phyloP scores from a whole-genome alignment of 2,329 filamentous ascomycete genomes.

The Colletotrichum falcatum region DNA sequence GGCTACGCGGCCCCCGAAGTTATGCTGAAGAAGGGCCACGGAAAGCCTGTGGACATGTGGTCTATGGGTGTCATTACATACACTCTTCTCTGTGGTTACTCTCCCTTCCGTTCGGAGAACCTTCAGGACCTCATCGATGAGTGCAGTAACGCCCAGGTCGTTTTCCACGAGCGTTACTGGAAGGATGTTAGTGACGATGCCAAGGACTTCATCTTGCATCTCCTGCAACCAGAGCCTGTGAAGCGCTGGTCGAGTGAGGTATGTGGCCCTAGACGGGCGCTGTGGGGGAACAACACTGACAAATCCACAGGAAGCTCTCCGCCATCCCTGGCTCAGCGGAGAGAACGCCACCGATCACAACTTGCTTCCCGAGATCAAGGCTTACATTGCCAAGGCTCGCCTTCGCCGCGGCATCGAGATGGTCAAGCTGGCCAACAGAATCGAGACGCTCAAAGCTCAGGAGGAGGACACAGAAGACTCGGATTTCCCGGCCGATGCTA shows the following conservation, averaged over 20 bases:
- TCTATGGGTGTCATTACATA: constrained; percentile 99
- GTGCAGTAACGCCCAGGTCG: constrained; percentile 83
- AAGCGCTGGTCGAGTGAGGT: constrained; percentile 83
- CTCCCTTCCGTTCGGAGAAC: constrained; percentile 95
- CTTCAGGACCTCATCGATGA: constrained; percentile 94
- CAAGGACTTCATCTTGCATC: constrained; percentile 89
- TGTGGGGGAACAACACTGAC: constrained; percentile 13
- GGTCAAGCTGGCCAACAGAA: constrained; percentile 95
- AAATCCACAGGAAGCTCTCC: constrained; percentile 73
- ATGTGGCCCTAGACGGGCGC: constrained; percentile 46
- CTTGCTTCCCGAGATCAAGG: constrained; percentile 95
- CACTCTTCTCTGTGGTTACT: constrained; percentile 97
- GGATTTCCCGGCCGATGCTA: constrained; percentile 74
- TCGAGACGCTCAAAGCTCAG: constrained; percentile 92
- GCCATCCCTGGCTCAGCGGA: constrained; percentile 90
- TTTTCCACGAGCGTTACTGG: constrained; percentile 99
- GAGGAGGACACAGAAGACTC: constrained; percentile 86
- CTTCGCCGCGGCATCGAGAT: constrained; percentile 95
- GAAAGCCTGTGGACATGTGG: constrained; percentile 99
- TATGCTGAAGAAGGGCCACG: constrained; percentile 97
- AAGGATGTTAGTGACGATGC: constrained; percentile 95
- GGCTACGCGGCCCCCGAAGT: constrained; percentile 98
- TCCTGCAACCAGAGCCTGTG: constrained; percentile 83
- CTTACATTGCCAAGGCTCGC: constrained; percentile 91
- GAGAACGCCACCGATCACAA: constrained; percentile 95